These are phyloP conservation scores for Straminergon stramineum DNA, from an alignment of 225 moss, liverwort and hornwort genomes.

Conservation along the genomic window DNA sequence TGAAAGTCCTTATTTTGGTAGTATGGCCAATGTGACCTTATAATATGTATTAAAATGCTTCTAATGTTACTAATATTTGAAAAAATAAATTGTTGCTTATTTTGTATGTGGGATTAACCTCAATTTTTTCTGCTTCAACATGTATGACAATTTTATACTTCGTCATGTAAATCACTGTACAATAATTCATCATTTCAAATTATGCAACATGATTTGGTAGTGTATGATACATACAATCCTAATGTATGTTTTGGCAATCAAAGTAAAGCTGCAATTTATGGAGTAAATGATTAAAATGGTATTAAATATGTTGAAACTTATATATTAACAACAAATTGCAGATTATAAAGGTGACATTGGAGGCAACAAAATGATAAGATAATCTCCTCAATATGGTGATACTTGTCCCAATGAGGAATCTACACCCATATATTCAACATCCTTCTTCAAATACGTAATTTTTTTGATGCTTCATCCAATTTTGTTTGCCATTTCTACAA, in stretches of 20 bases:
- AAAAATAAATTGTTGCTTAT: background rate
- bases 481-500: background rate
- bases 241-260: background rate
- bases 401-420: background rate
- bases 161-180: background rate
- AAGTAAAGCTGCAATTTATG: background rate
- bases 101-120: background rate
- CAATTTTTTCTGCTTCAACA: background rate
- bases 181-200: background rate
- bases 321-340: background rate
- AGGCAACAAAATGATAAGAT: background rate
- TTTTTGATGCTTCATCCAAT: background rate
- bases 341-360: background rate
- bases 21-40: background rate
- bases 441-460: background rate
- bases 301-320: background rate
- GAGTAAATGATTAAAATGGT: background rate
- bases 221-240: background rate
- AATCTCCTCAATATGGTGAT: background rate
- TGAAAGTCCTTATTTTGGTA: background rate
- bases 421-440: background rate
- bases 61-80: background rate
- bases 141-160: background rate
- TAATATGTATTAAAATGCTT: background rate
- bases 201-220: background rate